These are phyloP conservation scores for Phyllosticta citriasiana DNA, from an alignment of 2,329 filamentous ascomycete species.

Conservation along the genomic window DNA sequence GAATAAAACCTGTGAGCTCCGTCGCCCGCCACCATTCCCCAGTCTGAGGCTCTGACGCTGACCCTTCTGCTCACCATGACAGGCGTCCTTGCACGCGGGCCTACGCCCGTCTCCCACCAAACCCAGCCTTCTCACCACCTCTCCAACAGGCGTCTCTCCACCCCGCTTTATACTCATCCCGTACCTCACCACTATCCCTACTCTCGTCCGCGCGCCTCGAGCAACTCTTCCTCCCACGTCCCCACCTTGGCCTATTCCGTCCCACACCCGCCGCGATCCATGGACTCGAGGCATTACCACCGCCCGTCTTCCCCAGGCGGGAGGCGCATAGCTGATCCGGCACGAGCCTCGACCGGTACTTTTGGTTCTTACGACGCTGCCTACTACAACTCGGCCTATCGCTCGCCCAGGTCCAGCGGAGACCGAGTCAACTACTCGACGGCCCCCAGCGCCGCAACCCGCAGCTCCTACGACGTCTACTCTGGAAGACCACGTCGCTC, in stretches of 20 bases:
- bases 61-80: constrained; percentile 21
- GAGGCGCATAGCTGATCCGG: constrained; percentile 21
- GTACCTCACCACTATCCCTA: constrained; percentile 5
- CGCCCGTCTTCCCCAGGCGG: constrained; percentile 26
- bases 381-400: constrained; percentile 19
- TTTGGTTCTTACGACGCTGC: constrained; percentile 26
- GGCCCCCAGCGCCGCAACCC: constrained; percentile 27
- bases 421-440: constrained; percentile 29
- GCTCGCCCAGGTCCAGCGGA: constrained; percentile 25
- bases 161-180: not conserved
- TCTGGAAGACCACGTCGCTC: constrained; percentile 36
- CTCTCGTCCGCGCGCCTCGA: constrained; percentile 17
- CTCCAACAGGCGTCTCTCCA: constrained; percentile 12
- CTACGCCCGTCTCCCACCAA: constrained; percentile 15
- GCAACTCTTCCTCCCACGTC: constrained; percentile 7
- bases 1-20: constrained; percentile 9
- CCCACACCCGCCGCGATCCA: constrained; percentile 10
- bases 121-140: constrained; percentile 6
- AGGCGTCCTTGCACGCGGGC: constrained; percentile 16
- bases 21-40: not conserved
- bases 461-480: constrained; percentile 32
- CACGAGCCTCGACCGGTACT: constrained; percentile 27
- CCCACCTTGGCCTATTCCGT: constrained; percentile 17
- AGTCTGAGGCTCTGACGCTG: not conserved
- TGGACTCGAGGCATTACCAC: constrained; percentile 11